phyloP scores from a whole-genome alignment of 1,284 basidiomycete species.

The Ganoderma leucocontextum region DNA sequence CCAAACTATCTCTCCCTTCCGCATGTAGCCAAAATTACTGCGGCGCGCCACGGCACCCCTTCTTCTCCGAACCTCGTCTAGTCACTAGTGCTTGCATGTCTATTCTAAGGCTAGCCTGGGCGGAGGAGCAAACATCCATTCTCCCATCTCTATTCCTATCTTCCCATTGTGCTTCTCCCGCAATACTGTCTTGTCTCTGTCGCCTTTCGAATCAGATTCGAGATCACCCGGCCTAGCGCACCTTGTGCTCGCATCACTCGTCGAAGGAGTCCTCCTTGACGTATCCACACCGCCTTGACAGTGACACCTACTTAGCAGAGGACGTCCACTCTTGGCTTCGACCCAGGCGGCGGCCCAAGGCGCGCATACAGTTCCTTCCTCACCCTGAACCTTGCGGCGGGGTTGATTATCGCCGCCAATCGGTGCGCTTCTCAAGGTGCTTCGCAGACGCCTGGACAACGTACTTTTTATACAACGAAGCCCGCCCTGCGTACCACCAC shows the following conservation, averaged over 20 bases:
- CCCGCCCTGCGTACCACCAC: constrained; percentile 10
- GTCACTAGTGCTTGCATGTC: neutral
- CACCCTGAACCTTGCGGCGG: neutral
- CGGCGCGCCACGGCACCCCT: neutral
- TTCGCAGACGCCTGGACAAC: constrained; percentile 5
- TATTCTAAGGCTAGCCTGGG: neutral
- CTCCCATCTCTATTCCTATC: neutral
- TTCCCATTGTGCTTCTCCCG: neutral
- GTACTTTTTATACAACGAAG: neutral
- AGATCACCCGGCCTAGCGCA: neutral
- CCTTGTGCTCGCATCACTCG: constrained; percentile 7
- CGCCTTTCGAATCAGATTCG: constrained; percentile 1
- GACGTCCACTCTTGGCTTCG: neutral
- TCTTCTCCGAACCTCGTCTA: neutral
- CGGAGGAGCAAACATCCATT: neutral
- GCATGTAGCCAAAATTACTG: neutral
- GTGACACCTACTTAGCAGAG: neutral
- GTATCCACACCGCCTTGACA: constrained; percentile 5
- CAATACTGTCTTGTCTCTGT: neutral
- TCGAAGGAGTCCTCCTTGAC: constrained; percentile 10
- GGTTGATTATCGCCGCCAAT: constrained; percentile 16
- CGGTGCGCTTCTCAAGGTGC: constrained; percentile 1
- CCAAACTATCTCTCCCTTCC: neutral
- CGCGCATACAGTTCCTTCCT: neutral
- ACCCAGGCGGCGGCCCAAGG: neutral